Base-by-base conservation (phyloP, 75 land plant species). In the Pinus taeda region DNA sequence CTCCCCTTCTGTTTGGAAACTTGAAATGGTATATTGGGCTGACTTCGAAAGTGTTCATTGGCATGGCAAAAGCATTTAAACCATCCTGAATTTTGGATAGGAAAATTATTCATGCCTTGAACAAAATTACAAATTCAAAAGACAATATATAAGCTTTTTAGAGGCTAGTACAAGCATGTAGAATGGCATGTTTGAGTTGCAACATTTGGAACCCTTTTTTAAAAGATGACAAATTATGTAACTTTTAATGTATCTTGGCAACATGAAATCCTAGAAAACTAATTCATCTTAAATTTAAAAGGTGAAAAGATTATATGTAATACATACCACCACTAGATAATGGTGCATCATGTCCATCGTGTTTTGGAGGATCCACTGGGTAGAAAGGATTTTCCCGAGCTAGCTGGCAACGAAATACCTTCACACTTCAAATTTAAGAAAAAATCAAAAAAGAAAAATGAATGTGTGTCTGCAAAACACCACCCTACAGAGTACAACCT, bases 381-480 rank as follows among this genome's bases (percentile, higher is more conserved):
- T 94, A 94, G 69, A 85, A 96, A 36, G 79, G 71, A 85, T 96
- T 96, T 6, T 15, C 3, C 6, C 82, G 84, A 20, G 91, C 90
- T 29, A 96, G 80, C 77, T 96, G 99, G 74, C 91, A 88, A 11
- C 99, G 97, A 62, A 92, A 96, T 53, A 96, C 89, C 87, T 92
- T 96, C 86, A 96, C 95, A 81, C 99, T 96, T 73, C 65, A 76
- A 20, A 67, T 20, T 69, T 37, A 69, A 15, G 14, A 42, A n/a
- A 69, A 57, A 74, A 74, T 55, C 70, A 29, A 64, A 60, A 60
- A 13, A 18, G 9, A 53, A 21, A 45, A 49, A 49, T 9, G 9
- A 49, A 9, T 49, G 55, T 49, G 55, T 3, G 9, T 12, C 4
- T 59, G 9, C 75, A 55, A 74, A 74, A 60, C 13, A 24, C 22